Conservation (phyloP, 2,329 filamentous ascomycete species). For the Claviceps monticola region DNA sequence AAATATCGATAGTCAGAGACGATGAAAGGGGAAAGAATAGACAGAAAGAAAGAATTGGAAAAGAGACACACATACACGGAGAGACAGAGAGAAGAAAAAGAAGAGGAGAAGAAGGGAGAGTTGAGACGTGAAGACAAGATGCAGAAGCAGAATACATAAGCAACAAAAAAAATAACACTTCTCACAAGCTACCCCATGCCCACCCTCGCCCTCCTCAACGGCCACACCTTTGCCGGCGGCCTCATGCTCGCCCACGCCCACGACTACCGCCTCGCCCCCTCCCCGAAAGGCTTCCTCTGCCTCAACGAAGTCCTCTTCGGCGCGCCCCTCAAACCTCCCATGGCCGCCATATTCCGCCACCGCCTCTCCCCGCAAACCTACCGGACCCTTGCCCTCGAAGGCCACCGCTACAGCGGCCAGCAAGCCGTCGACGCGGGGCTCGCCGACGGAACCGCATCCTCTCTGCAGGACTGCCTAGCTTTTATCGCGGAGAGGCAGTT, state of each 20-base stretch:
- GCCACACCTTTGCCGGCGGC: slow-evolving; percentile 71
- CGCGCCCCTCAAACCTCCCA: slow-evolving; percentile 57
- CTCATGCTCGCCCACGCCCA: slow-evolving; percentile 62
- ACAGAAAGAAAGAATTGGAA: neutral
- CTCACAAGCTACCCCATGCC: slow-evolving; percentile 64
- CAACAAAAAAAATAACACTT: slow-evolving; percentile 44
- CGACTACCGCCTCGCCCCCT: slow-evolving; percentile 70
- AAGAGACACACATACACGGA: neutral
- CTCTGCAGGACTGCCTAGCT: slow-evolving; percentile 43
- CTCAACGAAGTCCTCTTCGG: slow-evolving; percentile 74
- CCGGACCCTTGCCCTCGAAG: slow-evolving; percentile 58
- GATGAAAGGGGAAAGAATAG: neutral
- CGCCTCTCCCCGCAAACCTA: slow-evolving; percentile 47
- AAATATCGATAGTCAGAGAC: neutral
- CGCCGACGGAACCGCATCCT: slow-evolving; percentile 47
- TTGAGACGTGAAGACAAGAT: neutral
- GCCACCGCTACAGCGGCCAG: slow-evolving; percentile 47
- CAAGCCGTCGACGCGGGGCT: slow-evolving; percentile 53
- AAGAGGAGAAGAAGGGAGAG: neutral
- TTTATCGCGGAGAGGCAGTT: slow-evolving; percentile 48
- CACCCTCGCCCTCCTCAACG: slow-evolving; percentile 64
- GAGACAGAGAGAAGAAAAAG: neutral
- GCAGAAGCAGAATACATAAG: neutral
- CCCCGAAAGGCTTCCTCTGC: slow-evolving; percentile 57
- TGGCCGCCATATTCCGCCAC: slow-evolving; percentile 60